Evolutionary conservation across 208 protist genomes (phyloP).

Genomic region (Acanthamoeba polyphaga): DNA sequence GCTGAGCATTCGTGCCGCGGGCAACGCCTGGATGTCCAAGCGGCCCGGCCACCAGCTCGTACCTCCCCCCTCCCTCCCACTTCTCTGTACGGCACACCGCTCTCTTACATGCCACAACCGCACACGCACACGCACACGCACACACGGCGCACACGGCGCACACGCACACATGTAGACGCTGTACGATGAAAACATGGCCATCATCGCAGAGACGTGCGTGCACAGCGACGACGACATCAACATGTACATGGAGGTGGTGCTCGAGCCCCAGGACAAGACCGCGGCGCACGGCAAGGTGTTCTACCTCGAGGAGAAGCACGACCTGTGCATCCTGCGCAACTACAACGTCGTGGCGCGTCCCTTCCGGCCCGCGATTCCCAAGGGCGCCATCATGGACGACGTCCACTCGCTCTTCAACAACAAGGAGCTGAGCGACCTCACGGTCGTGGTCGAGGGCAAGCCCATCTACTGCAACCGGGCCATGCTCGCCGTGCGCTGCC

Average conservation of each 20-base stretch:
- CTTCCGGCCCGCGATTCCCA: slow-evolving; percentile 17
- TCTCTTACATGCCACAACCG: neutral
- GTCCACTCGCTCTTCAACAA: slow-evolving; percentile 14
- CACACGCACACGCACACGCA: neutral
- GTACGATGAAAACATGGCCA: slow-evolving; percentile 14
- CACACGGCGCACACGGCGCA: neutral
- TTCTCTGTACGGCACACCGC: neutral
- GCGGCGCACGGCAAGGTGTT: slow-evolving; percentile 22
- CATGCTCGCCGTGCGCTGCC: slow-evolving; percentile 27
- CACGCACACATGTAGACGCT: neutral
- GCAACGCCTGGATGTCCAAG: slow-evolving; percentile 45
- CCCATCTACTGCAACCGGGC: slow-evolving; percentile 52
- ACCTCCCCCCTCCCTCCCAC: neutral
- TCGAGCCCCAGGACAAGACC: slow-evolving; percentile 22
- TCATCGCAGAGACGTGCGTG: neutral
- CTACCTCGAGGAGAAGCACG: slow-evolving; percentile 52
- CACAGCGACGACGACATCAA: slow-evolving; percentile 57
- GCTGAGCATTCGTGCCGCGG: slow-evolving; percentile 19
- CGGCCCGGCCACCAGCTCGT: slow-evolving; percentile 12
- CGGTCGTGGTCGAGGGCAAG: slow-evolving; percentile 9
- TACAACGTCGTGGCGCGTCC: neutral
- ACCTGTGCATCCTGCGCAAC: slow-evolving; percentile 50
- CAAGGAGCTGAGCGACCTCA: slow-evolving; percentile 43
- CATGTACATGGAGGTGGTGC: slow-evolving; percentile 11
- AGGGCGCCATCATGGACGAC: slow-evolving; percentile 24